These are phyloP conservation scores for Hygrocybe coccinea DNA, from an alignment of 768 basidiomycete species.

Conservation along the genomic window DNA sequence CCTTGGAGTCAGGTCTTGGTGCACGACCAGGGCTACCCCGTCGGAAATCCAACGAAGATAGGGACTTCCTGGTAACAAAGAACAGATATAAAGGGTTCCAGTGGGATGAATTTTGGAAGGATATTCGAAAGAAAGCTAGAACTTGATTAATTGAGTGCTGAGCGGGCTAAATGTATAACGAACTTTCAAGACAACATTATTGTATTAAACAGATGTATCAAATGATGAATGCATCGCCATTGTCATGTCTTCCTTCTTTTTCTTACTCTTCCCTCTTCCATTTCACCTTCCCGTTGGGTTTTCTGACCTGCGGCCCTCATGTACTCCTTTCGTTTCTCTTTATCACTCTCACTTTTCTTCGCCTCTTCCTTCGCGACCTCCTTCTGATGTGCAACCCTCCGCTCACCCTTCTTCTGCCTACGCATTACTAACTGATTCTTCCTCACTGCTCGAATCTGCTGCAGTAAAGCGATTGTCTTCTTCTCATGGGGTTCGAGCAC, in stretches of 20 bases:
- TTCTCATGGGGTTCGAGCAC: slow-evolving; percentile 95
- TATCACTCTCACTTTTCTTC: slow-evolving; percentile 60
- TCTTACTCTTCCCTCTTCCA: slow-evolving; percentile 50
- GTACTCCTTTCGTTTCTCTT: slow-evolving; percentile 68
- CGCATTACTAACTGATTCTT: slow-evolving; percentile 81
- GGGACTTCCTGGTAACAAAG: slow-evolving; percentile 8
- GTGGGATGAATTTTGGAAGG: slow-evolving; percentile 47
- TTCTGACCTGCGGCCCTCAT: slow-evolving; percentile 72
- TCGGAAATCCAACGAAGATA: not conserved
- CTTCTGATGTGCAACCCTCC: slow-evolving; percentile 62
- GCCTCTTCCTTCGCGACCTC: slow-evolving; percentile 68
- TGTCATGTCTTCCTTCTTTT: slow-evolving; percentile 49
- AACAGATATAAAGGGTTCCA: slow-evolving; percentile 18
- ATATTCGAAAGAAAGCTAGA: slow-evolving; percentile 35
- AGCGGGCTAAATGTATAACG: not conserved
- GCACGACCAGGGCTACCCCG: not conserved
- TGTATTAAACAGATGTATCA: not conserved
- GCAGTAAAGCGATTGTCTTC: slow-evolving; percentile 82
- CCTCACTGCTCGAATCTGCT: slow-evolving; percentile 87
- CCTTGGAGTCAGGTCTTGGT: not conserved
- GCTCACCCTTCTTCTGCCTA: slow-evolving; percentile 83
- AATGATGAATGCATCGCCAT: not conserved
- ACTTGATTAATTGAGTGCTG: slow-evolving; percentile 1
- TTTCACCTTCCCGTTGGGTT: slow-evolving; percentile 59
- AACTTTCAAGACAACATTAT: not conserved